These are phyloP conservation scores for Fusarium sp. DNA, from an alignment of 2,329 filamentous ascomycete species.

Conservation along the genomic window DNA sequence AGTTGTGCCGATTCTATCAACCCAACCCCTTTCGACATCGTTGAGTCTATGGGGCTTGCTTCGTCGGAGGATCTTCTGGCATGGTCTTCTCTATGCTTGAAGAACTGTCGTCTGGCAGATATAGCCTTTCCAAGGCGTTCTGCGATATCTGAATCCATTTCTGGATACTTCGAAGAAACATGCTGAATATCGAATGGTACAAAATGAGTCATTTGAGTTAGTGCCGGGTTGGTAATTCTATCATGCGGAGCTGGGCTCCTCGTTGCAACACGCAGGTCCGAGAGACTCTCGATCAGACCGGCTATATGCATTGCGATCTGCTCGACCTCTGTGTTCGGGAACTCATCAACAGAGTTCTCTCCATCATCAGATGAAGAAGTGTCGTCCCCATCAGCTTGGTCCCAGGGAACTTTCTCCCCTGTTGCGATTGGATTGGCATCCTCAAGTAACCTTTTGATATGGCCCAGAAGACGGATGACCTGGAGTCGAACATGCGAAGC, in stretches of 20 bases:
- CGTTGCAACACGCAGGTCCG: background rate
- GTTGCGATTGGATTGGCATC: background rate
- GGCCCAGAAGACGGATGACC: background rate
- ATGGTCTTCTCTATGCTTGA: background rate
- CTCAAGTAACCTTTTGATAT: background rate
- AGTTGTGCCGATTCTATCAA: too few species aligned
- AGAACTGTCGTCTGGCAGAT: background rate
- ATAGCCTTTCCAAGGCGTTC: background rate
- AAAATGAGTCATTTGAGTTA: background rate
- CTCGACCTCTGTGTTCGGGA: background rate
- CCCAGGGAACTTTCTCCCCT: background rate
- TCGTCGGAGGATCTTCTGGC: background rate
- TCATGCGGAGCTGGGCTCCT: background rate
- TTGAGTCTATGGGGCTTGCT: too few species aligned
- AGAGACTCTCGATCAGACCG: background rate
- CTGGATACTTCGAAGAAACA: background rate
- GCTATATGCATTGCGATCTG: background rate
- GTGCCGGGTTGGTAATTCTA: fast-evolving
- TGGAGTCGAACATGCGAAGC: background rate
- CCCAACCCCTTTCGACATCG: too few species aligned
- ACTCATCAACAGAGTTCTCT: fast-evolving
- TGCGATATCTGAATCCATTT: background rate
- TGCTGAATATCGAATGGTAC: background rate
- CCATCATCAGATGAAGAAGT: background rate
- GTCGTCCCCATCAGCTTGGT: background rate